Evolutionary conservation across 2,329 filamentous ascomycete genomes (phyloP).

Genomic region (Metarhizium anisopliae): DNA sequence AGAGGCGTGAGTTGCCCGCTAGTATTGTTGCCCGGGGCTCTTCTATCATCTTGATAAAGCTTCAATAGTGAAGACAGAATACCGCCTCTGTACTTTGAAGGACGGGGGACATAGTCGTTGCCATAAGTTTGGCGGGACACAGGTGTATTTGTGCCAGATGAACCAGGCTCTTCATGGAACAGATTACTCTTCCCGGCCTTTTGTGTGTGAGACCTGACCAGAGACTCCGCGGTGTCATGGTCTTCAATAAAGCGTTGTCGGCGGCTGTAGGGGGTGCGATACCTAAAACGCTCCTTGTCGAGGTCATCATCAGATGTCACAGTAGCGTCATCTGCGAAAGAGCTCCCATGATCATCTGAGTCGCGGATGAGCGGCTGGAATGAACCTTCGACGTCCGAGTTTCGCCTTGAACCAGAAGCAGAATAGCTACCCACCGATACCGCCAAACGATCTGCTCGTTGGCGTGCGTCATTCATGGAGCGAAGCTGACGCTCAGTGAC

Average conservation of each 20-base stretch:
- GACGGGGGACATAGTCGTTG: constrained; percentile 53
- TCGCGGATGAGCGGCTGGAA: constrained; percentile 24
- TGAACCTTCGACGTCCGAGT: constrained; percentile 23
- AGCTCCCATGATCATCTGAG: constrained; percentile 17
- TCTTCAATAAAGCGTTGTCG: constrained; percentile 12
- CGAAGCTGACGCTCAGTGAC: constrained; percentile 28
- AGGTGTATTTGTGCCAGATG: constrained; percentile 29
- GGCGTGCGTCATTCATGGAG: constrained; percentile 30
- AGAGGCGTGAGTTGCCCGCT: constrained; percentile 33
- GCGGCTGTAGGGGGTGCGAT: constrained; percentile 17
- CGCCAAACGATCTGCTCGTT: constrained; percentile 29
- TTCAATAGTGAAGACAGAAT: constrained; percentile 65
- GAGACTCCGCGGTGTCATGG: constrained; percentile 23
- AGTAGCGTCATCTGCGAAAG: constrained; percentile 11
- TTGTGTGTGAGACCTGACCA: constrained; percentile 24
- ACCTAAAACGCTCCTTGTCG: constrained; percentile 9
- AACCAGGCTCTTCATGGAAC: constrained; percentile 17
- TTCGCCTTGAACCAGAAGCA: constrained; percentile 26
- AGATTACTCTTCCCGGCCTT: constrained; percentile 20
- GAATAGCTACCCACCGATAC: constrained; percentile 30
- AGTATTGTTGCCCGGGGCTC: constrained; percentile 21
- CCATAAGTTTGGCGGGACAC: constrained; percentile 39
- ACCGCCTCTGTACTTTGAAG: constrained; percentile 61
- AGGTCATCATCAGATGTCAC: constrained; percentile 2
- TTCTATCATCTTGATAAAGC: constrained; percentile 48